Percentiles rank a stretch among this genome's conserved stretches.
Evolutionary conservation across 1,284 basidiomycete species (phyloP).

Genomic region (Microbotryum scabiosae): DNA sequence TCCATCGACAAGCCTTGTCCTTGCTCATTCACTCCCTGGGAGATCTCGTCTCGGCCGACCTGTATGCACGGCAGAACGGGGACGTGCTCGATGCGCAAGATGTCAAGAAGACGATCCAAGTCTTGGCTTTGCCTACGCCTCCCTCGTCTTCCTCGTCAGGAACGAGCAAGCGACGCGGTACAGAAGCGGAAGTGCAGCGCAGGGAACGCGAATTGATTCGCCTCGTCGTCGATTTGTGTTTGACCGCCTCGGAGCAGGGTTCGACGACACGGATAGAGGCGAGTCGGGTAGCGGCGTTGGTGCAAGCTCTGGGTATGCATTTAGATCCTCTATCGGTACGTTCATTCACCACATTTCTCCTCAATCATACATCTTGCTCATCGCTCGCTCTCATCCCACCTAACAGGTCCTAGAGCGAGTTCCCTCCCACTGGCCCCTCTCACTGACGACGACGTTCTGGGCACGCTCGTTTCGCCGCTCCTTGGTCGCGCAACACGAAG

Average conservation of each 20-base stretch:
- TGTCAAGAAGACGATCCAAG: slow-evolving; percentile 36
- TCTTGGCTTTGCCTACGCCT: slow-evolving; percentile 26
- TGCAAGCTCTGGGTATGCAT: slow-evolving; percentile 69
- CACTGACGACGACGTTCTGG: slow-evolving; percentile 64
- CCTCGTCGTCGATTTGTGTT: slow-evolving; percentile 68
- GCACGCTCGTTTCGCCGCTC: slow-evolving; percentile 64
- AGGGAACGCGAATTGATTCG: slow-evolving; percentile 54
- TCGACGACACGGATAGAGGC: slow-evolving; percentile 36
- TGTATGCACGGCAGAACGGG: slow-evolving; percentile 67
- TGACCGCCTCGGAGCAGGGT: slow-evolving; percentile 49
- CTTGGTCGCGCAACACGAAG: slow-evolving; percentile 61
- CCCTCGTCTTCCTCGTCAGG: slow-evolving; percentile 30
- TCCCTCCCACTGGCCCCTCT: slow-evolving; percentile 65
- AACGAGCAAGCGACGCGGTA: slow-evolving; percentile 37
- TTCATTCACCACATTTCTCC: slow-evolving; percentile 9
- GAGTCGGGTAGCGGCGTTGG: slow-evolving; percentile 52
- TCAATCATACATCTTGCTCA: background rate
- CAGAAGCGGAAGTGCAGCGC: slow-evolving; percentile 48
- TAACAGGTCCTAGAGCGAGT: slow-evolving; percentile 60
- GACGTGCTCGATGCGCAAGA: slow-evolving; percentile 55
- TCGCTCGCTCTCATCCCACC: background rate
- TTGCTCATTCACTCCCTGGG: slow-evolving; percentile 60
- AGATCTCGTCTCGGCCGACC: slow-evolving; percentile 67
- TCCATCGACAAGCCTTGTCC: slow-evolving; percentile 58
- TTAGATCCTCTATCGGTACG: slow-evolving; percentile 67